A percentile compares a stretch with the other conserved stretches of the same genome.
Evolutionary conservation across 352 stramenopile genomes (phyloP).

Genomic region (Aphanomyces cochlioides): DNA sequence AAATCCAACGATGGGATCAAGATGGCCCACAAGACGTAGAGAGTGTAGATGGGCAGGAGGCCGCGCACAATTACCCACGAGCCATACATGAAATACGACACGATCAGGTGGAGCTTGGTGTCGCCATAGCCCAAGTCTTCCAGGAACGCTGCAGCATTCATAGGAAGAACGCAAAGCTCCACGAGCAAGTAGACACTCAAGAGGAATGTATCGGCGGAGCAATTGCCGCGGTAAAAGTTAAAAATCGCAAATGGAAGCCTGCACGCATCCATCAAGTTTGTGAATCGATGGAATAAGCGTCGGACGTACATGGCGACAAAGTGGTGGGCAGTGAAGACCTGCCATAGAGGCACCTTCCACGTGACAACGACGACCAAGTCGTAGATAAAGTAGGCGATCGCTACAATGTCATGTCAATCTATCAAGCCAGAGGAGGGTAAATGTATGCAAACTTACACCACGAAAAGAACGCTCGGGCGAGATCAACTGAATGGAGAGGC

Average conservation of each 20-base stretch:
- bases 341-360: slow-evolving; percentile 69
- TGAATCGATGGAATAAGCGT: slow-evolving; percentile 1
- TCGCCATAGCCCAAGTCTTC: slow-evolving; percentile 74
- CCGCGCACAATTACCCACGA: slow-evolving; percentile 74
- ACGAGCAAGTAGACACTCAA: slow-evolving; percentile 79
- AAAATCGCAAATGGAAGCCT: slow-evolving; percentile 81
- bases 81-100: slow-evolving; percentile 73
- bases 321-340: slow-evolving; percentile 78
- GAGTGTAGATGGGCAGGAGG: slow-evolving; percentile 69
- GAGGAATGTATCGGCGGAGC: slow-evolving; percentile 70
- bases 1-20: slow-evolving; percentile 49
- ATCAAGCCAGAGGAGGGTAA: too few relatives aligned
- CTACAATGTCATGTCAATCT: slow-evolving; percentile 36
- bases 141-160: slow-evolving; percentile 77
- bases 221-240: slow-evolving; percentile 63
- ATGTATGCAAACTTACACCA: slow-evolving; percentile 48
- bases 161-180: slow-evolving; percentile 76
- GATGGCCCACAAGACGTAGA: slow-evolving; percentile 72
- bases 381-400: slow-evolving; percentile 79
- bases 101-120: slow-evolving; percentile 49
- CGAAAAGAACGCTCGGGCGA: slow-evolving; percentile 64
- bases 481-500: slow-evolving; percentile 47
- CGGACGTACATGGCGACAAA: slow-evolving; percentile 65
- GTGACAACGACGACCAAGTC: slow-evolving; percentile 68
- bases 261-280: not conserved